Base-by-base conservation (phyloP, 306 rosid genomes). In the Lathyrus aphaca region DNA sequence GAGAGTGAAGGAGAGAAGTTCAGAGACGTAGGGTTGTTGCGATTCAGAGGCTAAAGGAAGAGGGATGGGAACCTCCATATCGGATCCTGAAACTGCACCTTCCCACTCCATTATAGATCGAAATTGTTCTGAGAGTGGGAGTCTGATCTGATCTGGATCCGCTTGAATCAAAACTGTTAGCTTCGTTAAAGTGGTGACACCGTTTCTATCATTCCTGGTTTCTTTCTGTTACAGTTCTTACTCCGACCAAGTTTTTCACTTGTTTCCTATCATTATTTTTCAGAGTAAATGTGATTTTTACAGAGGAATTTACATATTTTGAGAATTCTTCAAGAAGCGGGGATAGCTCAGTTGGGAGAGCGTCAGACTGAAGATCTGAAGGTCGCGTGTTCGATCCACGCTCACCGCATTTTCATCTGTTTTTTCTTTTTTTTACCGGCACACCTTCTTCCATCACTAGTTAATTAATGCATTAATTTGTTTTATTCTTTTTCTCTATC, bases 1-100 rank as follows among this genome's bases (percentile, higher is more conserved):
- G 75, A 91, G 97, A 1, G 96, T 95, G 84, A 91, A 95, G 25
- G 99, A 95, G 21, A 95, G 95, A 54, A 95, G 92, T 87, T 95
- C 96, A 44, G 99, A 86, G 77, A 95, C 97, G 74, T 95, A 95
- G 5, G 96, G 96, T 71, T 95, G 99, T 77, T 91, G 97, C 2
- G 95, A 79, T 74, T 83, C 88, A 40, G 96, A 86, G 58, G 99
- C 91, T 7, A 95, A 83, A 18, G 95, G 92, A 44, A 65, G 79
- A 85, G 95, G 71, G 88, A 75, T 75, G 79, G 95, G 68, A 91
- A 86, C 72, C 6, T 67, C 58, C 66, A 74, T 67, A 63, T 78
- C 89, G 16, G 79, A 83, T 66, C 64, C 76, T 27, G 82, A 82
- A 48, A 49, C 86, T 30, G 77, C 84, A 66, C 61, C 15, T 58